A percentile compares a stretch with the other conserved stretches of the same genome.
Conservation (phyloP, 495 filamentous ascomycete genomes). For the Penicillium egyptiacum region DNA sequence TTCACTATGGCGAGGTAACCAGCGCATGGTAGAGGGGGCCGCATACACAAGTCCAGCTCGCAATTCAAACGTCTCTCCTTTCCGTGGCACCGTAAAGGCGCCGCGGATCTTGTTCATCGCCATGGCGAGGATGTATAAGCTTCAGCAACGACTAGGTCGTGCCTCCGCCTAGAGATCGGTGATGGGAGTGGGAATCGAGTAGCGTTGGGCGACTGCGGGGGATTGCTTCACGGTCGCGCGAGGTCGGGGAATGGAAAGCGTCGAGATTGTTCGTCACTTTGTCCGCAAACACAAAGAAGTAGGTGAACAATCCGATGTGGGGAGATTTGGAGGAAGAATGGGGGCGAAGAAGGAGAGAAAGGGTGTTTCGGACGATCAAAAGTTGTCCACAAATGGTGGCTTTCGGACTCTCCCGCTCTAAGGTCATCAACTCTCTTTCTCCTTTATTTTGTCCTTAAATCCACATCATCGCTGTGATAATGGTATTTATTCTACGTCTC, state of each 20-base stretch:
- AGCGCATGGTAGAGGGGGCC: constrained; percentile 20
- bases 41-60: constrained; percentile 85
- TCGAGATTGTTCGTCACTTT: constrained; percentile 18
- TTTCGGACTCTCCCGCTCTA: constrained; percentile 26
- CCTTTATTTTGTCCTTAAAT: constrained; percentile 20
- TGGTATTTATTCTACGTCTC: constrained; percentile 16
- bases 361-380: constrained; percentile 35
- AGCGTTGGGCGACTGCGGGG: constrained; percentile 42
- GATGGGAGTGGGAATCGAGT: constrained; percentile 25
- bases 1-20: constrained; percentile 10
- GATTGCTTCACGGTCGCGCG: constrained; percentile 41
- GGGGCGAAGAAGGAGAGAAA: constrained; percentile 24
- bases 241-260: constrained; percentile 14
- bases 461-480: constrained; percentile 4
- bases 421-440: constrained; percentile 4
- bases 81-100: constrained; percentile 87
- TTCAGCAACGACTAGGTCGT: constrained; percentile 52
- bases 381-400: constrained; percentile 47
- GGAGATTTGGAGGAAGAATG: constrained; percentile 10
- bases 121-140: constrained; percentile 53
- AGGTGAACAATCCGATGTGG: constrained; percentile 7
- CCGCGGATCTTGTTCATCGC: constrained; percentile 95
- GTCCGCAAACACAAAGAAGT: constrained; percentile 8
- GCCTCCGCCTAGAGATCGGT: constrained; percentile 41
- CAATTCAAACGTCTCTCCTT: constrained; percentile 98